A percentile compares a stretch with the other conserved stretches of the same genome.
Conservation (phyloP, 2,329 filamentous ascomycete species). For the Neophaeococcomyces mojaviensis region DNA sequence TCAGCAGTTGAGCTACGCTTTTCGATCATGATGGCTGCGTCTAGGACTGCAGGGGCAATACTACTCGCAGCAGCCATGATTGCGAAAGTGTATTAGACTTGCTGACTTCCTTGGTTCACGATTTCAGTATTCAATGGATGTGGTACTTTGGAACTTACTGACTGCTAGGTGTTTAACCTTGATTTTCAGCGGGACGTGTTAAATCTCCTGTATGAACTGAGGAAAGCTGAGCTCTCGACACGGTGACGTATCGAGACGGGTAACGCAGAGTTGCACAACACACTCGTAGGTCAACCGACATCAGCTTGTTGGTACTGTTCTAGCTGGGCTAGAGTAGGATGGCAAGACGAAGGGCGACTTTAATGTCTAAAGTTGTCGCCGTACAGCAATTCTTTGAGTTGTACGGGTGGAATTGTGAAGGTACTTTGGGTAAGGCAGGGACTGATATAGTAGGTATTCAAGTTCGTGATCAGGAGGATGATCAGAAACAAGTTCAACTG, state of each 20-base stretch:
- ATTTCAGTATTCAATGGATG: constrained; percentile 8
- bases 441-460: too few species aligned
- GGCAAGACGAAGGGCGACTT: neutral
- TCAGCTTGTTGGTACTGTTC: constrained; percentile 29
- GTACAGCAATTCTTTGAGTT: neutral
- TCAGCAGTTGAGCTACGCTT: constrained; percentile 16
- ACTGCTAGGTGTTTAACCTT: constrained; percentile 19
- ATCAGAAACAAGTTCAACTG: too few species aligned
- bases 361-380: neutral
- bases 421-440: too few species aligned
- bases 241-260: constrained; percentile 48
- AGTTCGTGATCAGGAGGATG: too few species aligned
- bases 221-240: constrained; percentile 51
- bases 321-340: constrained; percentile 7
- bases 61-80: constrained; percentile 22
- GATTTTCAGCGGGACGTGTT: constrained; percentile 38
- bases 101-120: constrained; percentile 7
- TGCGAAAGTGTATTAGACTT: constrained; percentile 10
- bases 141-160: constrained; percentile 17
- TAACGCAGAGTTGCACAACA: constrained; percentile 48
- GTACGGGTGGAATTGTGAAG: too few species aligned
- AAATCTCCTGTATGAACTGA: constrained; percentile 49
- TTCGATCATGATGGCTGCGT: constrained; percentile 19
- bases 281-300: constrained; percentile 53
- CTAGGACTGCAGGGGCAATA: constrained; percentile 18